Conservation (phyloP, 305 asterid genomes). For the Fraxinus platypoda region DNA sequence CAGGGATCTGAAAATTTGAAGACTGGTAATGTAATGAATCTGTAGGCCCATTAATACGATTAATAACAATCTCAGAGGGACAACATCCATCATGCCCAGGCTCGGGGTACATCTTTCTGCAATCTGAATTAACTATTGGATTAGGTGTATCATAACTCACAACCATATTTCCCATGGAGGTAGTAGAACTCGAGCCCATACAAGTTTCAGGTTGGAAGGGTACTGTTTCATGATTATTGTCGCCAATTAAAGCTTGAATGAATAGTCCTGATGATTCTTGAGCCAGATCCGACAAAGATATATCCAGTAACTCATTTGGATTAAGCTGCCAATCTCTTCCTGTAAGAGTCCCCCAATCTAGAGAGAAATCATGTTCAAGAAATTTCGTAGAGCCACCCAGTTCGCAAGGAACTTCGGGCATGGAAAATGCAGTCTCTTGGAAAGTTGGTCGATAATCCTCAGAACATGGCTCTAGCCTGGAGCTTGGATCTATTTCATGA, state of each 20-base stretch:
- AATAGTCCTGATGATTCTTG: slow-evolving; percentile 54
- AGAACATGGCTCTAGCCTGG: slow-evolving; percentile 36
- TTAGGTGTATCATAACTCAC: slow-evolving; percentile 30
- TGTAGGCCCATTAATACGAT: slow-evolving; percentile 26
- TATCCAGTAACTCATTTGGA: slow-evolving; percentile 57
- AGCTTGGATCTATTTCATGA: slow-evolving; percentile 1
- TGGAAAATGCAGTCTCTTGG: slow-evolving; percentile 46
- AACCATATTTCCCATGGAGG: slow-evolving; percentile 28
- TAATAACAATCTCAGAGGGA: slow-evolving; percentile 37
- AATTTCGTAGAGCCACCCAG: slow-evolving; percentile 36
- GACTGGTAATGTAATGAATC: slow-evolving; percentile 29
- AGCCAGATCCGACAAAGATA: slow-evolving; percentile 56
- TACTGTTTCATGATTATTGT: slow-evolving; percentile 37
- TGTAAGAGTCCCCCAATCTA: slow-evolving; percentile 58
- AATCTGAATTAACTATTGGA: slow-evolving; percentile 30
- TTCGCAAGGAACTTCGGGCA: slow-evolving; percentile 50
- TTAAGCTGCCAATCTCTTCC: slow-evolving; percentile 47
- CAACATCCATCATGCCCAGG: slow-evolving; percentile 41
- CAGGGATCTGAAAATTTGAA: slow-evolving; percentile 39
- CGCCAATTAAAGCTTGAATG: slow-evolving; percentile 46
- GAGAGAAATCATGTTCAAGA: slow-evolving; percentile 47
- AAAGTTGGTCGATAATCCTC: slow-evolving; percentile 45
- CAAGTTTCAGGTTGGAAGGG: slow-evolving; percentile 34
- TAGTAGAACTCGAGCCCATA: slow-evolving; percentile 19
- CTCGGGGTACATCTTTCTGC: slow-evolving; percentile 36